phyloP scores from a whole-genome alignment of 192 early-diverging fungal species.

The Backusella sp. region DNA sequence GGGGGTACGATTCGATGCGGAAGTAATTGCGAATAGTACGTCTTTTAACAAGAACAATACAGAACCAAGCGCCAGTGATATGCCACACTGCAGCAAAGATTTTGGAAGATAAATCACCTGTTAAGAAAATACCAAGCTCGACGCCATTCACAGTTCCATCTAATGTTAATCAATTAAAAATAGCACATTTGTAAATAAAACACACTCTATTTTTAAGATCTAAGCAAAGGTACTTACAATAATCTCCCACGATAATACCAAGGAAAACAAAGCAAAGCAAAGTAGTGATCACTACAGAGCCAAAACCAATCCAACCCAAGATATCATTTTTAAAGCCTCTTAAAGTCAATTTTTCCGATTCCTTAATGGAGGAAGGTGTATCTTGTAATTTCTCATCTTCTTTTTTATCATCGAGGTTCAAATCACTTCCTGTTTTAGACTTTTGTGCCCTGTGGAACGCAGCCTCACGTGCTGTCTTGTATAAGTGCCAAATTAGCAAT shows the following conservation, averaged over 20 bases:
- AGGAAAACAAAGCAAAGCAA: slow-evolving; percentile 68
- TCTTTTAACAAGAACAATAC: slow-evolving; percentile 44
- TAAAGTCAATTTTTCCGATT: slow-evolving; percentile 46
- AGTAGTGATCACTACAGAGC: slow-evolving; percentile 53
- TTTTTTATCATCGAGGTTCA: not conserved
- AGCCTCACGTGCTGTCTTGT: slow-evolving; percentile 38
- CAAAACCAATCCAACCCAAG: slow-evolving; percentile 50
- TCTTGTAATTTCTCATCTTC: not conserved
- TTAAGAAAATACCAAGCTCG: slow-evolving; percentile 55
- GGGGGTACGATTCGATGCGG: slow-evolving; percentile 54
- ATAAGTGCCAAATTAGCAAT: slow-evolving; percentile 50
- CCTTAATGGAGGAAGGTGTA: not conserved
- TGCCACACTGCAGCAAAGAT: slow-evolving; percentile 78
- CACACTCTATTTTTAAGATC: not conserved
- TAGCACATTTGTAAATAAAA: not conserved
- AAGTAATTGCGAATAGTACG: slow-evolving; percentile 65
- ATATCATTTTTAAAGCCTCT: slow-evolving; percentile 60
- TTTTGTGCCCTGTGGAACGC: slow-evolving; percentile 17
- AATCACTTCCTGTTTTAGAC: not conserved
- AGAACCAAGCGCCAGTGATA: slow-evolving; percentile 64
- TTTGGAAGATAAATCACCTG: slow-evolving; percentile 55
- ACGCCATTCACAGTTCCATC: slow-evolving; percentile 53
- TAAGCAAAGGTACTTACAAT: slow-evolving; percentile 49
- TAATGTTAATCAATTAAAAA: not conserved
- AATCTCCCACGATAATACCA: slow-evolving; percentile 66